Evolutionary conservation across 129 eudicot genomes (phyloP), one percentile per base, ranked within the genome.

Genomic region (Pittosporum tobira): DNA sequence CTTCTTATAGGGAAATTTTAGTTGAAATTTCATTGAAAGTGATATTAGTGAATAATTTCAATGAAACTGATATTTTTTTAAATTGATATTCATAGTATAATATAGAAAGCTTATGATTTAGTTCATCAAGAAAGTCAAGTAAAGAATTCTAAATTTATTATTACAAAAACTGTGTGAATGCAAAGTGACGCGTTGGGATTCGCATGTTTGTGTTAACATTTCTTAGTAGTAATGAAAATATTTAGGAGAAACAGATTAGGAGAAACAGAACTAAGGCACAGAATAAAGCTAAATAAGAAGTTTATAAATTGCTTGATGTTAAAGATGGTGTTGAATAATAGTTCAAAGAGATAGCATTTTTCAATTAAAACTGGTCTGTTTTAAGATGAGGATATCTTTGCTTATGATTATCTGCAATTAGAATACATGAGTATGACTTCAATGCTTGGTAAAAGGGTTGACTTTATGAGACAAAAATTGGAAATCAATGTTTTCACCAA

Each of bases 1-100:
- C 50, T 18, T 24, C 51, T 70, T 53, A 36, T 51, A 21, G 59
- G 66, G 46, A 54, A 52, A 14, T 53, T 48, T 14, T 67, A 42
- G 47, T 46, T 53, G 45, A 30, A 38, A 15, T 37, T 52, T 18
- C n/a, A n/a, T n/a, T n/a, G n/a, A n/a, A n/a, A n/a, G n/a, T n/a
- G n/a, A 21, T 64, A 28, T 36, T 31, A 20, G 15, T 55, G 23
- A 36, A 23, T 46, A 10, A 2, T 50, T 16, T 26, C 48, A n/a
- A n/a, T 14, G 5, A 42, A 66, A 30, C 7, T 40, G 26, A 30
- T 60, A n/a, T 27, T 12, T 40, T 19, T 43, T n/a, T 11, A 26
- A 52, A 27, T 16, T 52, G 58, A 27, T 31, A 25, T 27, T 52
- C 37, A 36, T 24, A 25, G 40, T 34, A 6, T 12, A 34, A 34